A percentile compares a stretch with the other conserved stretches of the same genome.
phyloP scores from a whole-genome alignment of 2,329 filamentous ascomycete genomes.

The Aspergillus puulaauensis region DNA sequence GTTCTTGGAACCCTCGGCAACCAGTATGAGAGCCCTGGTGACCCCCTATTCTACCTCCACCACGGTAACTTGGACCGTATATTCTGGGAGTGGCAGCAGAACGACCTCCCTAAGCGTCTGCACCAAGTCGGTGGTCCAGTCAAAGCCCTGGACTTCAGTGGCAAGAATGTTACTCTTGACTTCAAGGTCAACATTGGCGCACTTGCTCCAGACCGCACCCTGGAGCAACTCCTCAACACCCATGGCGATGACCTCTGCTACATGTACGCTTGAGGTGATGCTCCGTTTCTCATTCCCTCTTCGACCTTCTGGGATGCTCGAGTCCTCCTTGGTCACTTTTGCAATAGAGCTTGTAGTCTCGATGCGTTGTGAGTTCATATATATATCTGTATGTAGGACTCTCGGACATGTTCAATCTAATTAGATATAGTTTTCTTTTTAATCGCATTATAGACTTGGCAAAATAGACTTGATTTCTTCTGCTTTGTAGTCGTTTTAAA shows the following conservation, averaged over 20 bases:
- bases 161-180: slow-evolving; percentile 15
- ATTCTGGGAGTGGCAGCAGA: slow-evolving; percentile 34
- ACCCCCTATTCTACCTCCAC: slow-evolving; percentile 40
- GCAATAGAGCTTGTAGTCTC: neutral
- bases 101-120: slow-evolving; percentile 29
- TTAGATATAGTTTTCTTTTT: neutral
- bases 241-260: slow-evolving; percentile 12
- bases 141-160: slow-evolving; percentile 20
- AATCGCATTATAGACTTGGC: neutral
- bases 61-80: slow-evolving; percentile 38
- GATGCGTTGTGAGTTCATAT: neutral
- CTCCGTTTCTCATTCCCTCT: neutral
- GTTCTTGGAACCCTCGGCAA: slow-evolving; percentile 18
- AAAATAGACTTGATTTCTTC: too few relatives aligned
- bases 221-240: slow-evolving; percentile 15
- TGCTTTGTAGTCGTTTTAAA: too few relatives aligned
- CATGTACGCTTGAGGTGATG: neutral
- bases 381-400: neutral
- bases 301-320: neutral
- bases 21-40: slow-evolving; percentile 18
- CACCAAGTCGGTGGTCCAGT: slow-evolving; percentile 37
- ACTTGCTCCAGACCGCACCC: slow-evolving; percentile 11
- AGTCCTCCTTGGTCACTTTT: neutral
- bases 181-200: slow-evolving; percentile 18
- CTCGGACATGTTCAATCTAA: neutral